phyloP scores from a whole-genome alignment of 192 early-diverging fungal species.

The Umbelopsis vinacea region DNA sequence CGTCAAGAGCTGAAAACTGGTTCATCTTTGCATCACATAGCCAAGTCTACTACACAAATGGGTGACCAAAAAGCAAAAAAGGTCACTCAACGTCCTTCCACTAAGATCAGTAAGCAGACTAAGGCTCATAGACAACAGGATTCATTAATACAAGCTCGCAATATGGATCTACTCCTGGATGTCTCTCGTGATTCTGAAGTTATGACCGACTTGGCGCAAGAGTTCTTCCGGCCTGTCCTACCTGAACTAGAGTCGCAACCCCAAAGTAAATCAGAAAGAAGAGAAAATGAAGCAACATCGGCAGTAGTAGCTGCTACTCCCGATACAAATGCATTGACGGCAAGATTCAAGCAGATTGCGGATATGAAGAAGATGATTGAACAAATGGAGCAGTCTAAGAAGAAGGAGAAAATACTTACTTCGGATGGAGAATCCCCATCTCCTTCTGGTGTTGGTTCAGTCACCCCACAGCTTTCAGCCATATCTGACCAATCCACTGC shows the following conservation, averaged over 20 bases:
- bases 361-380: constrained; percentile 22
- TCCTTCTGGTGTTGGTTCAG: neutral
- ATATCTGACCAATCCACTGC: neutral
- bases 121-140: neutral
- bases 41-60: no score
- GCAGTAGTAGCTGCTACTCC: neutral
- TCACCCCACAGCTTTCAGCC: neutral
- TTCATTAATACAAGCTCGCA: neutral
- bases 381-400: constrained; percentile 15
- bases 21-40: no score
- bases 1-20: no score
- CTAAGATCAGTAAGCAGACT: neutral
- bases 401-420: neutral
- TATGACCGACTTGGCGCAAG: neutral
- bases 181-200: neutral
- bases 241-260: neutral
- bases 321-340: neutral
- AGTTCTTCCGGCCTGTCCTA: neutral
- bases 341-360: constrained; percentile 10
- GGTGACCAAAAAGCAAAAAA: no score
- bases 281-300: neutral
- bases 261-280: neutral
- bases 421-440: constrained; percentile 1
- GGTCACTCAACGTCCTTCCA: no score
- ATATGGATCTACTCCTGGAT: neutral